Evolutionary conservation across 1,284 basidiomycete genomes (phyloP).

Genomic region (Cutaneotrichosporon mucoides): DNA sequence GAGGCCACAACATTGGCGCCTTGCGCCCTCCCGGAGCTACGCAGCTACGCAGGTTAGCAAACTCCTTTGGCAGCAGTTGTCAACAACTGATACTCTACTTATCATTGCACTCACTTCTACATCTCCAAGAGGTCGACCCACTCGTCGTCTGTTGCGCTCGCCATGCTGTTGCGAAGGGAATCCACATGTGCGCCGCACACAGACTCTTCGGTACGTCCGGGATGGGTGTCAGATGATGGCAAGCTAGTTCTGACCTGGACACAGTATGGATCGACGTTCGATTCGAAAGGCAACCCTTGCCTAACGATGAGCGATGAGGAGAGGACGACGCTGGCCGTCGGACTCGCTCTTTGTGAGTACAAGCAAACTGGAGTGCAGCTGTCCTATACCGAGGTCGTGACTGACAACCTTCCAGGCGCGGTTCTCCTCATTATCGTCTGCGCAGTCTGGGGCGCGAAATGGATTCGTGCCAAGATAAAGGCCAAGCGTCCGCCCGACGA

Average conservation of each 20-base stretch:
- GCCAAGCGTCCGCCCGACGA: not conserved
- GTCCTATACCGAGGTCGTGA: not conserved
- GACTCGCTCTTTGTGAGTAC: slow-evolving; percentile 25
- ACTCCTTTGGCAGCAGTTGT: too few relatives aligned
- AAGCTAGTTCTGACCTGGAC: not conserved
- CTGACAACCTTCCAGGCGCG: slow-evolving; percentile 6
- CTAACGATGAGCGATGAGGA: slow-evolving; percentile 21
- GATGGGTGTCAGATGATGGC: not conserved
- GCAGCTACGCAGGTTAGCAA: too few relatives aligned
- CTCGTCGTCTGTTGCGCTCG: too few relatives aligned
- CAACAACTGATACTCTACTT: too few relatives aligned
- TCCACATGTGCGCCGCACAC: not conserved
- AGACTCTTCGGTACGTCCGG: not conserved
- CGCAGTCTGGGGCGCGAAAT: slow-evolving; percentile 1
- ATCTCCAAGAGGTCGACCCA: too few relatives aligned
- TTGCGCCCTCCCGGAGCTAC: too few relatives aligned
- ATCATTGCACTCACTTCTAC: too few relatives aligned
- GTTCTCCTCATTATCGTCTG: slow-evolving; percentile 7
- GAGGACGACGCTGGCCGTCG: slow-evolving; percentile 23
- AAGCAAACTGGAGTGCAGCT: not conserved
- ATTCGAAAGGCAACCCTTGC: slow-evolving; percentile 31
- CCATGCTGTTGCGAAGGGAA: not conserved
- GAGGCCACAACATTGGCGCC: too few relatives aligned
- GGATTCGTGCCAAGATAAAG: slow-evolving; percentile 2
- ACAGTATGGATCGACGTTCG: slow-evolving; percentile 30